Evolutionary conservation across 2,329 filamentous ascomycete species (phyloP).

Genomic region (Pyricularia pennisetigena): DNA sequence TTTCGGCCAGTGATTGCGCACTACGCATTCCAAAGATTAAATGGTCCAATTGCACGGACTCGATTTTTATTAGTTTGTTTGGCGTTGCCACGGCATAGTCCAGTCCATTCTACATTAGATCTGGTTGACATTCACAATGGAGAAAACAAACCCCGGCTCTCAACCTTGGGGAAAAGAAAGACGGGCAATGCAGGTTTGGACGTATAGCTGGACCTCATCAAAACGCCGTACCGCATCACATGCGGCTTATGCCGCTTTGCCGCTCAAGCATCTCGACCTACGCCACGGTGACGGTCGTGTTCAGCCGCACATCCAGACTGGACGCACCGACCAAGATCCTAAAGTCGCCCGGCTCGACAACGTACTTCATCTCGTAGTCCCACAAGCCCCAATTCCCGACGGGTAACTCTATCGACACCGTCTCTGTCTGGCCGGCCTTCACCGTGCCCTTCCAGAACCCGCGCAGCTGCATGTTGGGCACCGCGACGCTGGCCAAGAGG

Average conservation of each 20-base stretch:
- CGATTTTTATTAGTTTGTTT: not conserved
- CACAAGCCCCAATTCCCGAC: slow-evolving; percentile 50
- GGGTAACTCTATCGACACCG: slow-evolving; percentile 36
- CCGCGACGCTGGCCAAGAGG: slow-evolving; percentile 49
- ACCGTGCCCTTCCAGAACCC: slow-evolving; percentile 58
- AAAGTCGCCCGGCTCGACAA: slow-evolving; percentile 64
- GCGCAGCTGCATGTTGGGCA: slow-evolving; percentile 54
- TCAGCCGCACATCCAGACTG: slow-evolving; percentile 44
- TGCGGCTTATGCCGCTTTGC: too few relatives aligned
- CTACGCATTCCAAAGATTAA: not conserved
- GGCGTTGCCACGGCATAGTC: not conserved
- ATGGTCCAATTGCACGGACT: not conserved
- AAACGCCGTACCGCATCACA: not conserved
- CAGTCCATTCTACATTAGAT: not conserved
- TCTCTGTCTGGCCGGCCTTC: slow-evolving; percentile 47
- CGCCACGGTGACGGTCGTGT: slow-evolving; percentile 43
- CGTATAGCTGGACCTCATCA: not conserved
- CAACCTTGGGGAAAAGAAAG: not conserved
- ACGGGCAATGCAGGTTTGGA: not conserved
- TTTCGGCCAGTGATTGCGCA: not conserved
- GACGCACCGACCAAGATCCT: slow-evolving; percentile 50
- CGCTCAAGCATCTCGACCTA: slow-evolving; percentile 6
- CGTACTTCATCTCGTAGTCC: slow-evolving; percentile 56
- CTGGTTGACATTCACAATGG: not conserved
- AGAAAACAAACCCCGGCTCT: not conserved